Evolutionary conservation across 2,329 filamentous ascomycete genomes (phyloP), one percentile per base, ranked within the genome.

Genomic region (Phialophora verrucosa): DNA sequence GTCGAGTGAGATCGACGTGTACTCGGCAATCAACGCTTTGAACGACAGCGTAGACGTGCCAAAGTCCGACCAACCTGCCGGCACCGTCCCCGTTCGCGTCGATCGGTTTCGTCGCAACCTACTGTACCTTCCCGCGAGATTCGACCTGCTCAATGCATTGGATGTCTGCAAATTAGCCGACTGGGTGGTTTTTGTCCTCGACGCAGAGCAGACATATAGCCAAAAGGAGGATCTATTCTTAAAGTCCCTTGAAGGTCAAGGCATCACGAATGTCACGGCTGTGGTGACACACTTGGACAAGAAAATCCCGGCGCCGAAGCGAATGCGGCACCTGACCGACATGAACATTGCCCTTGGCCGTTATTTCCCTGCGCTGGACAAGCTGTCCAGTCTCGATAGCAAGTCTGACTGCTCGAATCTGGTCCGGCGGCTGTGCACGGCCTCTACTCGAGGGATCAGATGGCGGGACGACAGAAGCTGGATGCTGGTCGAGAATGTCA

Each of bases 381-480:
- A 95, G 79, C 85, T 99, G 17, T 92, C 94, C 78, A 95, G 88
- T 72, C 83, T 97, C 63, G 93, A 97, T 75, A 94, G 87, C 69
- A 86, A 91, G 75, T 93, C 97, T 76, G 95, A 99, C 77, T 94
- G 91, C 76, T 87, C 92, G 59, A 98, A 97, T 76, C 83, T 96
- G 44, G 91, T 98, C 78, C 87, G 96, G 60, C 94, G 93, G 31
- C 82, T 99, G 17, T 99, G 95, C 83, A 97, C 89, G 70, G 92
- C 91, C 42, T 93, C 90, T 51, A 94, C 95, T 11, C 98, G 96
- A 81, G 95, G 95, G 0, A 87, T 99, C n/a, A 84, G 90, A 69
- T 99, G 95, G 95, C 88, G 95, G 73, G 95, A 99, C 60, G 92
- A 97, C 71, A 87, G 95, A 72, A 96, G 93, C 73, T 99, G 95